Evolutionary conservation across 2,329 filamentous ascomycete genomes (phyloP).

Genomic region (Ophiobolus disseminans): DNA sequence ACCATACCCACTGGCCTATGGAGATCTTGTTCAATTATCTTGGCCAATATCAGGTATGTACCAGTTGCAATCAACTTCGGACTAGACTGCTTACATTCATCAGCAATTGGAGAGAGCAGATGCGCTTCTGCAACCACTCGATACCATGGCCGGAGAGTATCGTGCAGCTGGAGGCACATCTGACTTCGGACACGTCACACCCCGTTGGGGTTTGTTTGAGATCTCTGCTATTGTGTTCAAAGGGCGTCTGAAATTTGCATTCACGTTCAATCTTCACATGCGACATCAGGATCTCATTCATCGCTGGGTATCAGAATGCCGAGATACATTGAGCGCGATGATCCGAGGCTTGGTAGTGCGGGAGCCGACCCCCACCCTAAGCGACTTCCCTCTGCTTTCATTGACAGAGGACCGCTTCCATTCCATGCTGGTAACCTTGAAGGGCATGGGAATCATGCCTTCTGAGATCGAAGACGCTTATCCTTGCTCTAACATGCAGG

Average conservation of each 20-base stretch:
- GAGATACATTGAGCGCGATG: slow-evolving; percentile 39
- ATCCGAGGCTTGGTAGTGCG: slow-evolving; percentile 34
- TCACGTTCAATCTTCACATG: slow-evolving; percentile 60
- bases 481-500: slow-evolving; percentile 44
- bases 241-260: slow-evolving; percentile 57
- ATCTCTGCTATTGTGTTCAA: slow-evolving; percentile 59
- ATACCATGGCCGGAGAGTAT: slow-evolving; percentile 56
- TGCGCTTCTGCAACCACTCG: slow-evolving; percentile 53
- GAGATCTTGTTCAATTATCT: slow-evolving; percentile 67
- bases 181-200: slow-evolving; percentile 54
- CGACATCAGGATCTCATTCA: slow-evolving; percentile 53
- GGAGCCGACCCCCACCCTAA: slow-evolving; percentile 48
- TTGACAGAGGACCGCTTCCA: slow-evolving; percentile 53
- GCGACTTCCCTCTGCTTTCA: slow-evolving; percentile 55
- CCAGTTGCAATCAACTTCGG: no score
- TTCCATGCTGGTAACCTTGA: slow-evolving; percentile 49
- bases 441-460: slow-evolving; percentile 44
- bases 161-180: slow-evolving; percentile 54
- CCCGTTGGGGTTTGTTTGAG: slow-evolving; percentile 60
- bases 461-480: slow-evolving; percentile 52
- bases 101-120: slow-evolving; percentile 55
- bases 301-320: slow-evolving; percentile 53
- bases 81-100: slow-evolving; percentile 33
- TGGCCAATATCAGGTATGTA: slow-evolving; percentile 57
- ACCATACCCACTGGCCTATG: slow-evolving; percentile 53